phyloP scores from a whole-genome alignment of 257 asterid genomes.

The Petunia axillaris region DNA sequence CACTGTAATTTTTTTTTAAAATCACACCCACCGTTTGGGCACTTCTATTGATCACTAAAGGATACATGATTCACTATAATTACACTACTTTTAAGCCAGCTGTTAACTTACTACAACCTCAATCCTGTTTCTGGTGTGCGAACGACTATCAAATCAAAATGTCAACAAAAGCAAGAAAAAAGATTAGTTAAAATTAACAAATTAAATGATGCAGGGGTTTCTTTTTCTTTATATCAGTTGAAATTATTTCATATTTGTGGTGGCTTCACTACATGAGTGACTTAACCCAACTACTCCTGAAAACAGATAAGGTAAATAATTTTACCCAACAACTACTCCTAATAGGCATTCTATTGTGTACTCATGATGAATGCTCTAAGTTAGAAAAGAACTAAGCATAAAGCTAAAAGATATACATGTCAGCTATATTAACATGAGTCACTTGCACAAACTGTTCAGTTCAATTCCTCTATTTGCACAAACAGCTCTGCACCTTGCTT shows the following conservation, averaged over 20 bases:
- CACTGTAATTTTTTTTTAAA: background rate
- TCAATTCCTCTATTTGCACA: constrained; percentile 26
- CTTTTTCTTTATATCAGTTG: background rate
- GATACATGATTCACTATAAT: background rate
- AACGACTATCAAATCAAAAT: constrained; percentile 12
- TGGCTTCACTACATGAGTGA: background rate
- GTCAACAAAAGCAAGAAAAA: background rate
- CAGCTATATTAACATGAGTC: constrained; percentile 21
- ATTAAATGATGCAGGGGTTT: background rate
- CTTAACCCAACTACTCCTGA: background rate
- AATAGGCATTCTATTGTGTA: background rate
- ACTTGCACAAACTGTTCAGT: constrained; percentile 18
- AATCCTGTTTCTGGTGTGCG: background rate
- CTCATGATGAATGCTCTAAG: constrained; percentile 8
- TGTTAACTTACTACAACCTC: background rate
- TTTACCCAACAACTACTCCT: background rate
- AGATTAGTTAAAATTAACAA: background rate
- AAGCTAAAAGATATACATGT: background rate
- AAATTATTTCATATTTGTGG: background rate
- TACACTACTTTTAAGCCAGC: constrained; percentile 9
- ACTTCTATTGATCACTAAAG: no score
- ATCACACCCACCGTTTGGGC: no score
- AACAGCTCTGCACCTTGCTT: constrained; percentile 48
- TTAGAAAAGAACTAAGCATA: background rate
- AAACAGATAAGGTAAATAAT: background rate